These are phyloP conservation scores for Solanum hybrid DNA, from an alignment of 305 asterid genomes.

Conservation along the genomic window DNA sequence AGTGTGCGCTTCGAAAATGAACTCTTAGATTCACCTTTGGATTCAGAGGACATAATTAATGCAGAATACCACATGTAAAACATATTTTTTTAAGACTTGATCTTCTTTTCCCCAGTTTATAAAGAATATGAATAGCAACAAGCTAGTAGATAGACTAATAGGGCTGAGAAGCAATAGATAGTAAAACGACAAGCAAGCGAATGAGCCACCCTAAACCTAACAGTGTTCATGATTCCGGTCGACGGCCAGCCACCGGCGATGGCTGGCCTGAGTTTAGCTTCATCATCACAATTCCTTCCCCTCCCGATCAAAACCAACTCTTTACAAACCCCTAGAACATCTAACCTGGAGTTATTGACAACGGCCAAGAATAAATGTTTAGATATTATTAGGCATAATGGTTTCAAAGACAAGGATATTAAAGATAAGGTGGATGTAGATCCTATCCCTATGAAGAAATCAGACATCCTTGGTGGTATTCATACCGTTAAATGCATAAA, in stretches of 20 bases:
- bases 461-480: background rate
- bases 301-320: background rate
- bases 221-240: too few species aligned
- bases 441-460: background rate
- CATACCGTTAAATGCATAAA: background rate
- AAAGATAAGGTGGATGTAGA: background rate
- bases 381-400: background rate
- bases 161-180: too few species aligned
- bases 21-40: too few species aligned
- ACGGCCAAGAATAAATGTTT: background rate
- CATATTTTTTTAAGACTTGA: too few species aligned
- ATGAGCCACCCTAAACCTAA: too few species aligned
- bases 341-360: background rate
- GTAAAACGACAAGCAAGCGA: too few species aligned
- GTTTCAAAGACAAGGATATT: background rate
- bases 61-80: too few species aligned
- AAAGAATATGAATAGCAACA: too few species aligned
- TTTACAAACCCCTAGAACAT: background rate
- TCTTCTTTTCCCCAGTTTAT: too few species aligned
- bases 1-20: too few species aligned
- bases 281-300: background rate
- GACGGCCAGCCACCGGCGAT: background rate
- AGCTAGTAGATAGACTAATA: too few species aligned
- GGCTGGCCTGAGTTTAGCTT: background rate
- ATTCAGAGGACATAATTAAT: too few species aligned